Evolutionary conservation across 1,139 yeast genomes (phyloP).

Genomic region (Pichia sp.): DNA sequence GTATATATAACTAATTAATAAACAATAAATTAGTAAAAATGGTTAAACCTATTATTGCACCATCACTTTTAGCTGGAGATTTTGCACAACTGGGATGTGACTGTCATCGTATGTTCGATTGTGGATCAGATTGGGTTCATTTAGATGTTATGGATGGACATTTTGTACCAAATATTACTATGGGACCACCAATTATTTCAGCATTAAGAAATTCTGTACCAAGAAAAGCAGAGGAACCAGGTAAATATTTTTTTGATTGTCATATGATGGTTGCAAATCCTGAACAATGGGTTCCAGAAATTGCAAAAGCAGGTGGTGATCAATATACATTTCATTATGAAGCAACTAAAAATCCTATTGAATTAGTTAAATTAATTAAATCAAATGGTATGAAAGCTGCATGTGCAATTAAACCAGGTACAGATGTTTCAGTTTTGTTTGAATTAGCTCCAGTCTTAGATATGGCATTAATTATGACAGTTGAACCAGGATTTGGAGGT

Average conservation of each 20-base stretch:
- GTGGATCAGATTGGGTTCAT: conserved; percentile 92
- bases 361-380: conserved; percentile 69
- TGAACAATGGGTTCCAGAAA: conserved; percentile 88
- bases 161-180: conserved; percentile 92
- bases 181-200: conserved; percentile 86
- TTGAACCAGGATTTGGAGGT: conserved; percentile 98
- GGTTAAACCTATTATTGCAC: conserved; percentile 88
- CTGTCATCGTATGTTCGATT: conserved; percentile 71
- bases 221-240: conserved; percentile 25
- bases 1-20: too few relatives aligned
- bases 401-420: conserved; percentile 90
- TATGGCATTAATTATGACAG: conserved; percentile 96
- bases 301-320: conserved; percentile 94
- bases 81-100: conserved; percentile 85
- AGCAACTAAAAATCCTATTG: conserved; percentile 74
- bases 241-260: conserved; percentile 71
- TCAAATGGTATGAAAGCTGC: conserved; percentile 87
- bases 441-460: conserved; percentile 67
- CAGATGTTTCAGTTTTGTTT: conserved; percentile 78
- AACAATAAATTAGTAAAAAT: conserved; percentile 28
- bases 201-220: conserved; percentile 79
- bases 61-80: conserved; percentile 92
- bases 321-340: conserved; percentile 96
- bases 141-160: conserved; percentile 99
- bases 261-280: conserved; percentile 99